Conservation (phyloP, 2,329 filamentous ascomycete genomes). For the Sporothrix globosa region DNA sequence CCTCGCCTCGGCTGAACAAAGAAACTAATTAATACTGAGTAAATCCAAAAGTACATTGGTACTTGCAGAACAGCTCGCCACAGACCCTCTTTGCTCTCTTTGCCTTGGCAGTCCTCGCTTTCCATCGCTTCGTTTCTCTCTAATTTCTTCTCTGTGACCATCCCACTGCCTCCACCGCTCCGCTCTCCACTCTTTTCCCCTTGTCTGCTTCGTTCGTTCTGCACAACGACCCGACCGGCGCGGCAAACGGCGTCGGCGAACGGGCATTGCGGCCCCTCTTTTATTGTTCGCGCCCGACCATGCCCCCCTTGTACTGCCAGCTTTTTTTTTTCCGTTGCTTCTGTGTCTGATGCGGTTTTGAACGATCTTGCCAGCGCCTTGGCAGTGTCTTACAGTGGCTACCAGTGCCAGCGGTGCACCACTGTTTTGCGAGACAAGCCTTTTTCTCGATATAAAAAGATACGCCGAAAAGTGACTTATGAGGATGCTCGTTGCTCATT, state of each 20-base stretch:
- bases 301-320: background rate
- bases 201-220: too few relatives aligned
- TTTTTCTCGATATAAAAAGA: too few relatives aligned
- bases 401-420: background rate
- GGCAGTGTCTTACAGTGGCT: too few relatives aligned
- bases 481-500: too few relatives aligned
- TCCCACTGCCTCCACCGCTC: constrained; percentile 7
- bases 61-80: background rate
- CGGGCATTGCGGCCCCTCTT: constrained; percentile 7
- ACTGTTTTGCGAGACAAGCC: background rate
- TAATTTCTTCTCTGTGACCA: background rate
- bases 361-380: too few relatives aligned
- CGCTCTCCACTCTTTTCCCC: background rate
- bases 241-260: background rate
- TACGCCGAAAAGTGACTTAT: too few relatives aligned
- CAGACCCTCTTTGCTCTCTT: constrained; percentile 18
- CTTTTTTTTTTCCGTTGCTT: background rate
- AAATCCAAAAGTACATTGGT: too few relatives aligned
- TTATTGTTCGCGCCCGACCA: too few relatives aligned
- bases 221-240: constrained; percentile 2
- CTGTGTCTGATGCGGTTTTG: too few relatives aligned
- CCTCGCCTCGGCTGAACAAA: background rate
- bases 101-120: constrained; percentile 4
- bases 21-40: too few relatives aligned
- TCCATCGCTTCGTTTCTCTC: background rate